These are phyloP conservation scores for Earliella scabrosa DNA, from an alignment of 1,284 basidiomycete species.

Conservation along the genomic window DNA sequence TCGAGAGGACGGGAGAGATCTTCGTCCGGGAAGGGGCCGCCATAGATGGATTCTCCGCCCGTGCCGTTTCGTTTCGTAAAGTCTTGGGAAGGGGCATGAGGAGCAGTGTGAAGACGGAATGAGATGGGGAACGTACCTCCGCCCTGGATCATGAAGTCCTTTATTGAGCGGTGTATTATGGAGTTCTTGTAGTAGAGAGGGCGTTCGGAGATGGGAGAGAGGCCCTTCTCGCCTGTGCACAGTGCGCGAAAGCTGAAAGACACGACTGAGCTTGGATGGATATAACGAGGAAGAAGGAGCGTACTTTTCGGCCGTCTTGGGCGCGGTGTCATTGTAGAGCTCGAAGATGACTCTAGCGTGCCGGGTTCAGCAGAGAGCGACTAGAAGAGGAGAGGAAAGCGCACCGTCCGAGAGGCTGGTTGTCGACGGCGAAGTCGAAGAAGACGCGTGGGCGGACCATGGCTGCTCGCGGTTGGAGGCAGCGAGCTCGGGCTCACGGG, in stretches of 20 bases:
- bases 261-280: neutral
- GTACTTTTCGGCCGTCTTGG: conserved; percentile 89
- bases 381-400: conserved; percentile 20
- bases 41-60: conserved; percentile 87
- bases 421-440: conserved; percentile 65
- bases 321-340: conserved; percentile 75
- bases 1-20: conserved; percentile 72
- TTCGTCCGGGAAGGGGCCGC: conserved; percentile 76
- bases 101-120: neutral
- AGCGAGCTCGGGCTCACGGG: no score
- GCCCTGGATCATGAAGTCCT: conserved; percentile 89
- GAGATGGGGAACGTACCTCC: conserved; percentile 52
- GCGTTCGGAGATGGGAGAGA: conserved; percentile 61
- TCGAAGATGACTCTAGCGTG: conserved; percentile 75
- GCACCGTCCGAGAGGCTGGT: conserved; percentile 62
- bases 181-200: conserved; percentile 85
- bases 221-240: conserved; percentile 87
- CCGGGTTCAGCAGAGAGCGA: neutral
- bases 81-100: conserved; percentile 43
- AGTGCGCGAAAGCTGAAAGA: conserved; percentile 78
- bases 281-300: conserved; percentile 3
- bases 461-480: neutral
- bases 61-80: conserved; percentile 80
- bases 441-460: conserved; percentile 67
- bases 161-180: conserved; percentile 81